Evolutionary conservation across 106 monocot species (phyloP).

Genomic region (Gastrodia elata): DNA sequence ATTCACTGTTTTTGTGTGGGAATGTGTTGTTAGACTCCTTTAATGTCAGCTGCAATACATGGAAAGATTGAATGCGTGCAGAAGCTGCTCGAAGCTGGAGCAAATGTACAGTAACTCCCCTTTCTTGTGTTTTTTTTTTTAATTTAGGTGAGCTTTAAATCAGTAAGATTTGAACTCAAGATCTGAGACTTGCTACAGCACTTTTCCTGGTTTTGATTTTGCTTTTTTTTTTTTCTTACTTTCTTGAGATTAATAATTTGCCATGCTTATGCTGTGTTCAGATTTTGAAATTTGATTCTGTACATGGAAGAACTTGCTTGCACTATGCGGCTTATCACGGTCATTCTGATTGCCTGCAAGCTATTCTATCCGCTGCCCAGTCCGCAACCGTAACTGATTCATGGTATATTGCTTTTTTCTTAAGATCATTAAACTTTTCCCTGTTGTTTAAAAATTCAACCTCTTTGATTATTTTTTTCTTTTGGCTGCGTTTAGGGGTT

Average conservation of each 20-base stretch:
- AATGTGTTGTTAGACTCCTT: conserved; percentile 33
- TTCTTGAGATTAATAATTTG: neutral
- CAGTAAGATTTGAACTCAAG: too few species aligned
- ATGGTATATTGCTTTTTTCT: conserved; percentile 21
- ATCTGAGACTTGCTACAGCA: too few species aligned
- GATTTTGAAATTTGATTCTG: conserved; percentile 54
- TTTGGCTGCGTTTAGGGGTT: conserved; percentile 46
- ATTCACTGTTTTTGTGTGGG: neutral
- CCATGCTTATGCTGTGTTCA: conserved; percentile 1
- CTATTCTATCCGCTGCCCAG: conserved; percentile 39
- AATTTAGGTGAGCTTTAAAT: too few species aligned
- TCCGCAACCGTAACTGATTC: conserved; percentile 35
- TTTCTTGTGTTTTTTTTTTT: neutral
- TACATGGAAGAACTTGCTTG: conserved; percentile 47
- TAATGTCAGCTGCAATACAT: conserved; percentile 61
- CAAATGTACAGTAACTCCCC: conserved; percentile 33
- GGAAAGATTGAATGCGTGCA: conserved; percentile 44
- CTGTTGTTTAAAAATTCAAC: neutral
- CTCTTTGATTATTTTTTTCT: neutral
- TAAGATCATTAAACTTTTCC: neutral
- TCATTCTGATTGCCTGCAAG: conserved; percentile 49
- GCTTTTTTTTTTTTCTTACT: neutral
- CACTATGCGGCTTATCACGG: conserved; percentile 60
- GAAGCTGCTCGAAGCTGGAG: conserved; percentile 55
- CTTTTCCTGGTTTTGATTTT: neutral